A percentile compares a stretch with the other conserved stretches of the same genome.
Conservation (phyloP, 2,329 filamentous ascomycete species). For the Aspergillus alliaceus region DNA sequence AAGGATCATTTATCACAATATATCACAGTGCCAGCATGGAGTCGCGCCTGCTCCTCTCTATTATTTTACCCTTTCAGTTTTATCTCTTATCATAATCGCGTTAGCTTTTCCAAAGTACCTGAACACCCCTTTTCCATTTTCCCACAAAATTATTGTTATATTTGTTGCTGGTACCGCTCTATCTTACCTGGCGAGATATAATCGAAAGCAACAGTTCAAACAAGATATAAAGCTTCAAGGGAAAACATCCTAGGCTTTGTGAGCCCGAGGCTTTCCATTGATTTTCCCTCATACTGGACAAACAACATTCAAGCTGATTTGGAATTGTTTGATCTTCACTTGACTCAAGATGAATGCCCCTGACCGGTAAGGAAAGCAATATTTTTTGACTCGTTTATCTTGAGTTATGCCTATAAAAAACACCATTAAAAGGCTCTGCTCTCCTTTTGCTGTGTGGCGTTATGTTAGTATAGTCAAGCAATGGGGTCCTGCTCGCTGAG, state of each 20-base stretch:
- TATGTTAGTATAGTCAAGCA: neutral
- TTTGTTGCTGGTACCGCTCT: neutral
- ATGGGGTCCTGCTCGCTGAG: neutral
- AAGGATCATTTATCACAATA: too few relatives aligned
- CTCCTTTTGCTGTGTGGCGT: neutral
- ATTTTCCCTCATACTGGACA: neutral
- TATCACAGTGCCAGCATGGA: neutral
- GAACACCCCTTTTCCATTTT: neutral
- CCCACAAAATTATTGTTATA: too few relatives aligned
- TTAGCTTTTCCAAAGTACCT: neutral
- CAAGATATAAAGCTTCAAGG: neutral
- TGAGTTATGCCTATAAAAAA: too few relatives aligned
- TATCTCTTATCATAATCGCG: neutral
- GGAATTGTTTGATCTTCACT: neutral
- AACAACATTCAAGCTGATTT: neutral
- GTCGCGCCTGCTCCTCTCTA: neutral
- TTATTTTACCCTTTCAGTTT: neutral
- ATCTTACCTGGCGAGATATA: neutral
- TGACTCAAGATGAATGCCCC: constrained; percentile 49
- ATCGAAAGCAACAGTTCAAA: neutral
- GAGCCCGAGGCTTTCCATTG: neutral
- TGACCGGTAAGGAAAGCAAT: constrained; percentile 38
- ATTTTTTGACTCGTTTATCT: constrained; percentile 1
- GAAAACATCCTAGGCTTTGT: neutral
- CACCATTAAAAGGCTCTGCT: neutral